Evolutionary conservation across 2,329 filamentous ascomycete species (phyloP).

Genomic region (Neofusicoccum sp.): DNA sequence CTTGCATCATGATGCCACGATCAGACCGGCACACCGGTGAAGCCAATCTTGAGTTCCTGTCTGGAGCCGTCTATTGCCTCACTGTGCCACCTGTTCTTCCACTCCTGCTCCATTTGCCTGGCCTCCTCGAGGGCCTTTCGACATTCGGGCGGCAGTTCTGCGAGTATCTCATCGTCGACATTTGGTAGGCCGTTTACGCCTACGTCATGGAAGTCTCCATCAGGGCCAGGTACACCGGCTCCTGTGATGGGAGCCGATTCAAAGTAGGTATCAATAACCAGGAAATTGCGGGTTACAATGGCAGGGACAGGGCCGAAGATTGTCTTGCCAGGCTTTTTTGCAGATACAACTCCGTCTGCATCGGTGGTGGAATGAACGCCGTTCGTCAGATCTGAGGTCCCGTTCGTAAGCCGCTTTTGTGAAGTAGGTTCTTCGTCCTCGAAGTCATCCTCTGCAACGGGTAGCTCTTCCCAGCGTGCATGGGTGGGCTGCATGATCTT

Average conservation of each 20-base stretch:
- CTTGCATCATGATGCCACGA: background rate
- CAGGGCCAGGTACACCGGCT: conserved; percentile 62
- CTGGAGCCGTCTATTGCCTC: conserved; percentile 62
- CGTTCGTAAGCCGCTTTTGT: conserved; percentile 27
- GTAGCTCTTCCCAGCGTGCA: conserved; percentile 76
- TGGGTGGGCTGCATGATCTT: conserved; percentile 87
- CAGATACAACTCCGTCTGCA: conserved; percentile 18
- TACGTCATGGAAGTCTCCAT: conserved; percentile 53
- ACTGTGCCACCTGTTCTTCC: conserved; percentile 74
- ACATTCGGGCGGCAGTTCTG: conserved; percentile 70
- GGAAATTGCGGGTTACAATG: conserved; percentile 62
- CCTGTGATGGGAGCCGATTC: conserved; percentile 61
- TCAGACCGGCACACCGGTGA: conserved; percentile 53
- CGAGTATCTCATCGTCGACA: conserved; percentile 66
- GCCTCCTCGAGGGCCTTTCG: conserved; percentile 72
- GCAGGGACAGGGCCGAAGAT: conserved; percentile 60
- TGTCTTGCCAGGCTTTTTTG: conserved; percentile 27
- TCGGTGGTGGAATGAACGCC: conserved; percentile 25
- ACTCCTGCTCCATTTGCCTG: conserved; percentile 65
- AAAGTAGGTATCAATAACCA: conserved; percentile 64
- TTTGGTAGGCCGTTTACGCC: conserved; percentile 61
- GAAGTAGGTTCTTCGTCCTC: conserved; percentile 27
- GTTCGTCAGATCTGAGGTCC: conserved; percentile 41
- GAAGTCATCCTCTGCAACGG: conserved; percentile 34
- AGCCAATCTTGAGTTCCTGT: conserved; percentile 50